phyloP scores from a whole-genome alignment of 345 rosid species.

The Eucalyptus paniculata region DNA sequence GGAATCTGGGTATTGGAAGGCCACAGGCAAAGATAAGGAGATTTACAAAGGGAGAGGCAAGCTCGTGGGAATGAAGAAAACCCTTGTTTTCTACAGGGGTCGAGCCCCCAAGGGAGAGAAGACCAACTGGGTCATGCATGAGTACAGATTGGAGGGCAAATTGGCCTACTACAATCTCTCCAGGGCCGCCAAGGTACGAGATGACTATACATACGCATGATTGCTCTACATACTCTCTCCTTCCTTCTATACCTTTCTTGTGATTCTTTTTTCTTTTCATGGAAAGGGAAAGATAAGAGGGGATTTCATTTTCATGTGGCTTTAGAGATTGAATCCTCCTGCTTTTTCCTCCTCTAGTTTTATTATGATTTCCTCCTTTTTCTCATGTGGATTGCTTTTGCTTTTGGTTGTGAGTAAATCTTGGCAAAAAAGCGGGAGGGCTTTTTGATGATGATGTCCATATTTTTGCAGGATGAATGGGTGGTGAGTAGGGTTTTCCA shows the following conservation, averaged over 20 bases:
- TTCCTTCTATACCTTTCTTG: background rate
- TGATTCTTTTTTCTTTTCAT: background rate
- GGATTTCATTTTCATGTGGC: background rate
- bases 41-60: slow-evolving; percentile 51
- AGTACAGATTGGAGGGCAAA: slow-evolving; percentile 80
- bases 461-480: slow-evolving; percentile 81
- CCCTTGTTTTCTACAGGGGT: slow-evolving; percentile 90
- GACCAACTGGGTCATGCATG: slow-evolving; percentile 96
- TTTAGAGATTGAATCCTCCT: background rate
- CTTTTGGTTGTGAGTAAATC: background rate
- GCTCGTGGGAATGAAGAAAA: slow-evolving; percentile 98
- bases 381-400: background rate
- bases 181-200: slow-evolving; percentile 47
- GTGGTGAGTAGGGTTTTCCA: slow-evolving; percentile 92
- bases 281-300: background rate
- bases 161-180: slow-evolving; percentile 64
- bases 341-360: background rate
- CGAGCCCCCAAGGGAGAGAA: slow-evolving; percentile 99
- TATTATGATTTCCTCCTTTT: background rate
- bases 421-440: background rate
- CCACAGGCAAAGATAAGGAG: slow-evolving; percentile 91
- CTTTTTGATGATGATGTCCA: background rate
- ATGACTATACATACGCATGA: background rate
- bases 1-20: slow-evolving; percentile 91
- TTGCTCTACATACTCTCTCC: background rate